Percentiles rank a stretch among this genome's conserved stretches.
phyloP scores from a whole-genome alignment of 2,329 filamentous ascomycete species.

The Fusarium sp. region DNA sequence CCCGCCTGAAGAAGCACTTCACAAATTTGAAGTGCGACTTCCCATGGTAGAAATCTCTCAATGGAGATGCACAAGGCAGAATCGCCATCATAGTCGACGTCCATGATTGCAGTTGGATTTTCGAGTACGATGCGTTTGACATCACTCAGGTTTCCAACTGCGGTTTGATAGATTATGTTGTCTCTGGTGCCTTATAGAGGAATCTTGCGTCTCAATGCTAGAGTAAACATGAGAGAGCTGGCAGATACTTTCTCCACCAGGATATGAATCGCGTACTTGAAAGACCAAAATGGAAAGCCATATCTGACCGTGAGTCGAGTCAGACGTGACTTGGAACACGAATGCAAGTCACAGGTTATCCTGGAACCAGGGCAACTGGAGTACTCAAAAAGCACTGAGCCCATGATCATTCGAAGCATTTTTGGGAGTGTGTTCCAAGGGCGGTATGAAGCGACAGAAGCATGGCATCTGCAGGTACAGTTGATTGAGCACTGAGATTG shows the following conservation, averaged over 20 bases:
- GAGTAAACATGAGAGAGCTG: neutral
- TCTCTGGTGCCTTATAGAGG: too few species aligned
- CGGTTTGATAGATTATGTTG: too few species aligned
- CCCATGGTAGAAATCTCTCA: too few species aligned
- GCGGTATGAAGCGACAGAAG: accelerated
- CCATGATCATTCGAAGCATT: neutral
- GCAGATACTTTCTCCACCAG: neutral
- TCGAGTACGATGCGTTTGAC: neutral
- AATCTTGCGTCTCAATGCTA: too few species aligned
- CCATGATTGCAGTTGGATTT: too few species aligned
- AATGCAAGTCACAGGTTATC: neutral
- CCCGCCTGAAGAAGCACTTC: neutral
- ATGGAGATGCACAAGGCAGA: too few species aligned
- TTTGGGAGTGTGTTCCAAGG: neutral
- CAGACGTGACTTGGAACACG: neutral
- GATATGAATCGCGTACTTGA: neutral
- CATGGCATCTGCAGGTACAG: neutral
- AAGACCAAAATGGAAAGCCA: neutral
- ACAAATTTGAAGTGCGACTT: neutral
- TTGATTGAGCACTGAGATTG: neutral
- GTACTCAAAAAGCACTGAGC: neutral
- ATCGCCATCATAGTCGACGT: too few species aligned
- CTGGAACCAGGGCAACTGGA: neutral
- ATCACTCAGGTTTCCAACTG: neutral
- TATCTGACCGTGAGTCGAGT: neutral